Conservation (phyloP, 805 yeast genomes). For the Ogataea sp. region DNA sequence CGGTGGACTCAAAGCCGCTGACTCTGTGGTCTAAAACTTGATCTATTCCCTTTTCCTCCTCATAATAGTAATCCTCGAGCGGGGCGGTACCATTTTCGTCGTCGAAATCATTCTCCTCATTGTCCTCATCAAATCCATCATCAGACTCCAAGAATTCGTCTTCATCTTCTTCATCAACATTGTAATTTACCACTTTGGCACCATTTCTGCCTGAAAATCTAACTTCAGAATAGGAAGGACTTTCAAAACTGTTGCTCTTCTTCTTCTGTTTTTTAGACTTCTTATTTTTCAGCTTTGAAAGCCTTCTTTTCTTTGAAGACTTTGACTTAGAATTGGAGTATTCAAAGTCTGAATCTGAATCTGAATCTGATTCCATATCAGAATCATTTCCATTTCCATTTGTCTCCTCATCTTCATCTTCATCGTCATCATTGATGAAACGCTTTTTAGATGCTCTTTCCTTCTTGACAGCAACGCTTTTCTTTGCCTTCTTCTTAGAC, state of each 20-base stretch:
- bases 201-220: constrained; percentile 75
- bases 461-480: too few species aligned
- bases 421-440: constrained; percentile 11
- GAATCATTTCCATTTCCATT: constrained; percentile 18
- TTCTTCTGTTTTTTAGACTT: too few species aligned
- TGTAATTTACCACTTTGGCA: constrained; percentile 63
- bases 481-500: constrained; percentile 10
- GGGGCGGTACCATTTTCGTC: constrained; percentile 1
- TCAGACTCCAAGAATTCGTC: constrained; percentile 41
- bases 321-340: constrained; percentile 12
- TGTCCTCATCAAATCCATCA: constrained; percentile 22
- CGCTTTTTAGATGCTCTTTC: too few species aligned
- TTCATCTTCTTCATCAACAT: constrained; percentile 54
- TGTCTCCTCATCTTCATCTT: constrained; percentile 22
- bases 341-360: constrained; percentile 23
- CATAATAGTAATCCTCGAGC: constrained; percentile 17
- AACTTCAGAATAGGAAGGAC: constrained; percentile 37
- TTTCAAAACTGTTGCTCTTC: too few species aligned
- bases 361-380: constrained; percentile 19
- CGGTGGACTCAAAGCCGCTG: constrained; percentile 21
- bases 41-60: constrained; percentile 22
- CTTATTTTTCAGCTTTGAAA: constrained; percentile 7
- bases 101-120: constrained; percentile 6
- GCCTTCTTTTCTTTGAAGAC: constrained; percentile 11
- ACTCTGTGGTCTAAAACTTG: constrained; percentile 49